These are phyloP conservation scores for Pseudomassariella vexata DNA, from an alignment of 2,329 filamentous ascomycete genomes.

Conservation along the genomic window DNA sequence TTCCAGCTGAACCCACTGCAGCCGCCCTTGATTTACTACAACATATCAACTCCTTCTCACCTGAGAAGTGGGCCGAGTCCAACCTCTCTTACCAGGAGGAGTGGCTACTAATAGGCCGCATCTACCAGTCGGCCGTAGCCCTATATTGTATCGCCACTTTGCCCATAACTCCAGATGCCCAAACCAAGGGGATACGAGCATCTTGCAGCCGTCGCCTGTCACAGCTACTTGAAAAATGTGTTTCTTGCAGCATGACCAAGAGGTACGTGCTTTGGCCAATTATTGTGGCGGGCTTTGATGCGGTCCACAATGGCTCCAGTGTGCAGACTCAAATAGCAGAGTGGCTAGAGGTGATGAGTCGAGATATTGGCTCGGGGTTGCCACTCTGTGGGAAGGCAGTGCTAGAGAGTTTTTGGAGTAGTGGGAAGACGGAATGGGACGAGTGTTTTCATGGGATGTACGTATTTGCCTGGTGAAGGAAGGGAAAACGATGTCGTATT, in stretches of 20 bases:
- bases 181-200: background rate
- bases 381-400: constrained; percentile 18
- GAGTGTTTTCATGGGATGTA: constrained; percentile 28
- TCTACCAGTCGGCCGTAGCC: constrained; percentile 23
- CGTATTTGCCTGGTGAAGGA: constrained; percentile 11
- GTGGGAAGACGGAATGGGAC: constrained; percentile 25
- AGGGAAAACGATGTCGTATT: too few species aligned
- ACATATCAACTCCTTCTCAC: constrained; percentile 20
- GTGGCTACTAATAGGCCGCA: constrained; percentile 22
- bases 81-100: constrained; percentile 14
- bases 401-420: constrained; percentile 25
- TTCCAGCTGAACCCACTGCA: constrained; percentile 1
- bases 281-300: constrained; percentile 24
- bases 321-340: constrained; percentile 22
- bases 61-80: constrained; percentile 18
- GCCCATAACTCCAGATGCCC: constrained; percentile 4
- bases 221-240: background rate
- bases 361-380: constrained; percentile 16
- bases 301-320: constrained; percentile 12
- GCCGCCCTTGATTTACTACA: constrained; percentile 14
- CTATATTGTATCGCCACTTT: constrained; percentile 21
- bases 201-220: too few species aligned
- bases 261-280: constrained; percentile 25
- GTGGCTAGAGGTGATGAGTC: constrained; percentile 16
- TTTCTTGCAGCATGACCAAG: constrained; percentile 6